Evolutionary conservation across 2,329 filamentous ascomycete genomes (phyloP).

Genomic region (Bipolaris zeicola): DNA sequence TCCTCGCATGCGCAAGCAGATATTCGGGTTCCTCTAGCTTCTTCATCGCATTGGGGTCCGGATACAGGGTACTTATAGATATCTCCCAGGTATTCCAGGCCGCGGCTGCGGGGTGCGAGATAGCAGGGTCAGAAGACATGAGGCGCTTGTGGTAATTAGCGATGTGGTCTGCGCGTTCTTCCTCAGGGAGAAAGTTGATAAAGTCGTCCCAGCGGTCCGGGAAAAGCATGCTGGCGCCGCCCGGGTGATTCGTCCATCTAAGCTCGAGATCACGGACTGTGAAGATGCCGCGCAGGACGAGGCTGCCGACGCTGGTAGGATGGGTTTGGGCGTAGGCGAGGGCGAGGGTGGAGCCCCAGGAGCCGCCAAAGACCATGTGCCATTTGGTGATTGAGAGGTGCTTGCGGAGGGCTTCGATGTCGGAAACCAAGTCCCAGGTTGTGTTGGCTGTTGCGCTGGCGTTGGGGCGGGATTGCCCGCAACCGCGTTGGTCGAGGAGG

Average conservation of each 20-base stretch:
- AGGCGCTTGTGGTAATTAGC: conserved; percentile 51
- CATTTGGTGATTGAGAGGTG: conserved; percentile 53
- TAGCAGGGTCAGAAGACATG: conserved; percentile 39
- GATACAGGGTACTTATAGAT: conserved; percentile 41
- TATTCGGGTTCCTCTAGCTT: conserved; percentile 41
- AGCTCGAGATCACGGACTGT: conserved; percentile 46
- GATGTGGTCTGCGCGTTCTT: conserved; percentile 47
- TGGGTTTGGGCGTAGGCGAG: conserved; percentile 54
- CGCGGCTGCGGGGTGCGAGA: conserved; percentile 39
- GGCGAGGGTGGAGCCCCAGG: conserved; percentile 55
- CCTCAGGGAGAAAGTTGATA: conserved; percentile 44
- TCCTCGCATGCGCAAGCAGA: conserved; percentile 47
- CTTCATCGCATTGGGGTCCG: conserved; percentile 9
- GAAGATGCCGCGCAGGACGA: conserved; percentile 55
- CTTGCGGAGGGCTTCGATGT: conserved; percentile 53
- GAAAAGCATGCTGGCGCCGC: conserved; percentile 43
- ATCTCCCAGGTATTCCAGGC: conserved; percentile 49
- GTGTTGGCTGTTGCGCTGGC: conserved; percentile 53
- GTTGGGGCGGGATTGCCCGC: conserved; percentile 52
- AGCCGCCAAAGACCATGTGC: conserved; percentile 55
- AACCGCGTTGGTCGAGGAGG: conserved; percentile 56
- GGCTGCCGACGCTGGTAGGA: conserved; percentile 45
- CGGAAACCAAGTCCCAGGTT: conserved; percentile 52
- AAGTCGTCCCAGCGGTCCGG: conserved; percentile 50
- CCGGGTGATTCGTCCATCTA: conserved; percentile 41